Percentiles rank a stretch among this genome's conserved stretches.
These are phyloP conservation scores for Gastroboletus turbinatus DNA, from an alignment of 1,284 basidiomycete genomes.

Conservation along the genomic window DNA sequence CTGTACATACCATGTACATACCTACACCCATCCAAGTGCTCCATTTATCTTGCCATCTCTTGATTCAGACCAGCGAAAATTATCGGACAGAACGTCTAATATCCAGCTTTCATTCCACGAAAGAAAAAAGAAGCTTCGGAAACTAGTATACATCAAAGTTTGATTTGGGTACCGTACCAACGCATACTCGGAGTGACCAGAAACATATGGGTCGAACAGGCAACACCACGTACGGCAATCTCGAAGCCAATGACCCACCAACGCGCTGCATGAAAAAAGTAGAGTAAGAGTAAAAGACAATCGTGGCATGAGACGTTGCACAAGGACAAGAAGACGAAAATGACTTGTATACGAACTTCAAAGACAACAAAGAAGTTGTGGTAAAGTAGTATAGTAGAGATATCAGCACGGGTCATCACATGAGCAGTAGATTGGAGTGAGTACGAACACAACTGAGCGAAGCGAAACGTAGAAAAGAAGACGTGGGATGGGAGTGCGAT, in stretches of 20 bases:
- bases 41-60: background rate
- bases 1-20: background rate
- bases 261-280: background rate
- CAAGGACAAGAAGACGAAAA: constrained; percentile 11
- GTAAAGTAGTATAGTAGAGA: constrained; percentile 36
- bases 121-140: background rate
- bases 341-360: constrained; percentile 28
- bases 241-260: constrained; percentile 2
- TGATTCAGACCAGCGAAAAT: background rate
- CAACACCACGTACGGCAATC: background rate
- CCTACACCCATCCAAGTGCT: background rate
- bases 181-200: constrained; percentile 14
- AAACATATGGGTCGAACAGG: constrained; percentile 13
- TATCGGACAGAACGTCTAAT: background rate
- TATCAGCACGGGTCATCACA: constrained; percentile 32
- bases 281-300: background rate
- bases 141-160: constrained; percentile 31
- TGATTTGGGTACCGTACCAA: constrained; percentile 19
- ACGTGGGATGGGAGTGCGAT: constrained; percentile 28
- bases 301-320: constrained; percentile 8
- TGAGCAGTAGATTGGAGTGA: constrained; percentile 30
- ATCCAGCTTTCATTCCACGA: constrained; percentile 10
- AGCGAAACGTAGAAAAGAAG: constrained; percentile 11
- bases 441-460: constrained; percentile 18
- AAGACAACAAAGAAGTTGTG: constrained; percentile 17